These are phyloP conservation scores for Lentinula guzmanii DNA, from an alignment of 768 basidiomycete species.

Conservation along the genomic window DNA sequence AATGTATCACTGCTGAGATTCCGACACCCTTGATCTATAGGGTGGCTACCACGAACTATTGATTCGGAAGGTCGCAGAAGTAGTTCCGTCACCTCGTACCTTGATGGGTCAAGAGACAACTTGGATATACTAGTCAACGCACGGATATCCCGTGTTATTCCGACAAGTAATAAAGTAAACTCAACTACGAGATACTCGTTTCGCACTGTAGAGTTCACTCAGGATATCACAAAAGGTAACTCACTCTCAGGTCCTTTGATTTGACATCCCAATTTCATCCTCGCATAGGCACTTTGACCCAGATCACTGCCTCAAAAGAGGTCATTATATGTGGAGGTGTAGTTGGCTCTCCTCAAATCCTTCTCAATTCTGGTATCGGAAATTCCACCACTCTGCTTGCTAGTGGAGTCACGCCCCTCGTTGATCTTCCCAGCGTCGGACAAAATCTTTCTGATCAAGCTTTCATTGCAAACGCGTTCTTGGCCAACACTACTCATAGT, in stretches of 20 bases:
- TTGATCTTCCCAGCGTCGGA: slow-evolving; percentile 37
- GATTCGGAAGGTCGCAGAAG: slow-evolving; percentile 24
- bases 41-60: slow-evolving; percentile 27
- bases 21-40: slow-evolving; percentile 3
- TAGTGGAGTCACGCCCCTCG: slow-evolving; percentile 19
- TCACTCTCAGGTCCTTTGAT: not conserved
- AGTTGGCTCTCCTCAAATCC: slow-evolving; percentile 30
- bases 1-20: no score
- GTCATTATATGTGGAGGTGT: slow-evolving; percentile 34
- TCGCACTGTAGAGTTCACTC: slow-evolving; percentile 2
- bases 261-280: not conserved
- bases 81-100: slow-evolving; percentile 31
- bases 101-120: slow-evolving; percentile 26
- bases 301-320: slow-evolving; percentile 7
- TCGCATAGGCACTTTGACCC: not conserved
- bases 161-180: not conserved
- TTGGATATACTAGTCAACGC: slow-evolving; percentile 29
- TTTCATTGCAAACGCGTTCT: not conserved
- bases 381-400: slow-evolving; percentile 17
- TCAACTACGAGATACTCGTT: not conserved
- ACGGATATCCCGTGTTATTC: slow-evolving; percentile 22
- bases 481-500: not conserved
- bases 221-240: not conserved
- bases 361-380: slow-evolving; percentile 49
- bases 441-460: slow-evolving; percentile 19